Evolutionary conservation across 2,329 filamentous ascomycete genomes (phyloP).

Genomic region (Huntiella moniliformis): DNA sequence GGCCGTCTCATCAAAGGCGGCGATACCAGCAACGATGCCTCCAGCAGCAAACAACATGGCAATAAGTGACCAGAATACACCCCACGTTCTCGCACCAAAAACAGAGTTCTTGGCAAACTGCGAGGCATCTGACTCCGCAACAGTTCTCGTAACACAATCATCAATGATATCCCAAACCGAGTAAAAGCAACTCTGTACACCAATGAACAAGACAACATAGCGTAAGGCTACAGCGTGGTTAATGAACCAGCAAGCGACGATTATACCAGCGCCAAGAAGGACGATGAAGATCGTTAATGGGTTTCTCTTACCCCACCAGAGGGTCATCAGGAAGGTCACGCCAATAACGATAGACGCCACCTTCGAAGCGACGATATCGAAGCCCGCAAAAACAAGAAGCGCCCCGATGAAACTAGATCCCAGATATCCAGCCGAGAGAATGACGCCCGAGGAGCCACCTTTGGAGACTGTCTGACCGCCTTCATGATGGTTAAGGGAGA

Average conservation of each 20-base stretch:
- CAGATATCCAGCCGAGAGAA: slow-evolving; percentile 59
- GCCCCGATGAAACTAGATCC: slow-evolving; percentile 62
- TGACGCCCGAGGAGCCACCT: slow-evolving; percentile 51
- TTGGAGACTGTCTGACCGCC: slow-evolving; percentile 63
- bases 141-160: slow-evolving; percentile 61
- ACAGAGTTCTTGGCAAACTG: slow-evolving; percentile 64
- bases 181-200: slow-evolving; percentile 65
- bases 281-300: slow-evolving; percentile 61
- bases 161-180: slow-evolving; percentile 77
- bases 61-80: slow-evolving; percentile 58
- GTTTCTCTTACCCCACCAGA: slow-evolving; percentile 66
- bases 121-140: slow-evolving; percentile 61
- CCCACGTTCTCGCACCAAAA: slow-evolving; percentile 66
- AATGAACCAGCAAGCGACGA: slow-evolving; percentile 66
- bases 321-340: slow-evolving; percentile 56
- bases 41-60: slow-evolving; percentile 52
- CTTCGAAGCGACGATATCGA: slow-evolving; percentile 65
- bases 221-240: slow-evolving; percentile 53
- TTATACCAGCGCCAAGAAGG: slow-evolving; percentile 47
- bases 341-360: slow-evolving; percentile 56
- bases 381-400: slow-evolving; percentile 60
- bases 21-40: slow-evolving; percentile 58
- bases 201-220: slow-evolving; percentile 62
- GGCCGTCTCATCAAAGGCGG: slow-evolving; percentile 54
- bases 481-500: slow-evolving; percentile 37